Evolutionary conservation across 23 red algal species (phyloP), one percentile per base, ranked within the genome.

Genomic region (Chondrus crispus): DNA sequence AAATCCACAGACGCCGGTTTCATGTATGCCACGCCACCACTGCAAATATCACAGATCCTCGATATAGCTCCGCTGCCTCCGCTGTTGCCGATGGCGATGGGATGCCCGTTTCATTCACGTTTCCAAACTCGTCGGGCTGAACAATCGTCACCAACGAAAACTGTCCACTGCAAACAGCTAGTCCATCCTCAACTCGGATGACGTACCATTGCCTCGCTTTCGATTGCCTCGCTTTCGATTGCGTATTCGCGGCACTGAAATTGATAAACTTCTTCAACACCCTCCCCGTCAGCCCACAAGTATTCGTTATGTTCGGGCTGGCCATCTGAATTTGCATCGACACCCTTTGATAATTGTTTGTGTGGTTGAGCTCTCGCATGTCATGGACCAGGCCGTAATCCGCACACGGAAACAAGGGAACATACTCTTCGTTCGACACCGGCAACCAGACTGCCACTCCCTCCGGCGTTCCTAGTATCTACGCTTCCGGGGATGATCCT

Each of bases 301-400:
- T 55, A 41, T 41, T 82, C 3, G 51, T 82, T 47, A 82, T 38
- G 19, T 82, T 82, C 26, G 77, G 77, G 2, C 77, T 54, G 11
- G 77, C 77, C 4, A 82, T 54, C 14, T 82, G 77, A 52, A 82
- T 3, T 1, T 39, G 28, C 2, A 82, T 42, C 4, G 51, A 54
- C 28, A 82, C 77, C 42, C 77, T 29, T 50, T 82, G 77, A 39
- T 60, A 82, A 32, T 82, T 82, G 16, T 62, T 54, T 2, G 77
- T 82, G n/a, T n/a, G n/a, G n/a, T n/a, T n/a, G n/a, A n/a, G n/a
- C n/a, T n/a, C n/a, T n/a, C n/a, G n/a, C n/a, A n/a, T n/a, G n/a
- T n/a, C n/a, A n/a, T n/a, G n/a, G n/a, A n/a, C n/a, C n/a, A n/a
- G n/a, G n/a, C n/a, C n/a, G n/a, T n/a, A n/a, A n/a, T n/a, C n/a